Evolutionary conservation across 345 rosid genomes (phyloP).

Genomic region (Sonneratia caseolaris): DNA sequence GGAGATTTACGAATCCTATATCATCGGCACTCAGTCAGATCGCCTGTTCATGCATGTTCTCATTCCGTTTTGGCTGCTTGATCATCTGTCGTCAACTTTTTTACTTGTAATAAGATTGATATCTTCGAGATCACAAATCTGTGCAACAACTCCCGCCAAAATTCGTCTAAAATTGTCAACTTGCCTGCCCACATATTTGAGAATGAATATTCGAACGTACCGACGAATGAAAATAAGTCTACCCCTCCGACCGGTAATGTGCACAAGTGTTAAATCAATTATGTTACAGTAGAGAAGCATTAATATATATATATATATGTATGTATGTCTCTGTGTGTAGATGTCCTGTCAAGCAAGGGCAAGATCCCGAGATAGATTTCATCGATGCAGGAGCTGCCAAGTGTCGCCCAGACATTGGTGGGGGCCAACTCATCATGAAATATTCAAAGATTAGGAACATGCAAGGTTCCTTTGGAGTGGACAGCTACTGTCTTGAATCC

Average conservation of each 20-base stretch:
- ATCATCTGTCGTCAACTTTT: too few species aligned
- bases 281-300: not conserved
- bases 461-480: not conserved
- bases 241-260: not conserved
- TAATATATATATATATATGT: not conserved
- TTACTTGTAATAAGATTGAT: too few species aligned
- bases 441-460: slow-evolving; percentile 1
- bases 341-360: not conserved
- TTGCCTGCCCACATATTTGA: too few species aligned
- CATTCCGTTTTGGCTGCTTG: too few species aligned
- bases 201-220: not conserved
- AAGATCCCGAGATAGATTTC: slow-evolving; percentile 4
- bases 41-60: too few species aligned
- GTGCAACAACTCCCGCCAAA: not conserved
- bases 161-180: not conserved
- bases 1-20: too few species aligned
- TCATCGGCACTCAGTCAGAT: too few species aligned
- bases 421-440: slow-evolving; percentile 8
- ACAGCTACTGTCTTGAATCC: not conserved
- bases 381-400: not conserved
- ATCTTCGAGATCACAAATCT: not conserved
- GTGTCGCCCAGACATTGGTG: not conserved
- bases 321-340: not conserved
- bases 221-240: too few species aligned
- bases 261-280: not conserved